Percentiles rank a stretch among this genome's conserved stretches.
Evolutionary conservation across 495 filamentous ascomycete genomes (phyloP).

Genomic region (Cercophora scortea): DNA sequence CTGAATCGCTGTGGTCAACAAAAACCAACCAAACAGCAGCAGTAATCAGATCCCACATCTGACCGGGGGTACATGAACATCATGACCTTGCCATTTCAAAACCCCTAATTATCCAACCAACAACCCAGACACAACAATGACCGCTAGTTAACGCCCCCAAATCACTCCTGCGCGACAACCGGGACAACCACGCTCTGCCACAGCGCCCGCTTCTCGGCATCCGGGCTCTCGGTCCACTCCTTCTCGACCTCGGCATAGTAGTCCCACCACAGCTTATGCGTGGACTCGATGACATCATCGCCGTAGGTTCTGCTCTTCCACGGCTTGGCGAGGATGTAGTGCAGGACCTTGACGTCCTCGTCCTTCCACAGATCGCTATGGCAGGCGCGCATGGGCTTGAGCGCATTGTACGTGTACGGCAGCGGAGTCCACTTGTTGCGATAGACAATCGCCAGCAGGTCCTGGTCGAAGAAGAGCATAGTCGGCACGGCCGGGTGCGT

Average conservation of each 20-base stretch:
- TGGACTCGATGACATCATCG: slow-evolving; percentile 26
- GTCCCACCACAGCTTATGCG: slow-evolving; percentile 33
- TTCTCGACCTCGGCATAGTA: slow-evolving; percentile 25
- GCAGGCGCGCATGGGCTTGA: slow-evolving; percentile 32
- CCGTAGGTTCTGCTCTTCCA: slow-evolving; percentile 27
- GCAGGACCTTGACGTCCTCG: slow-evolving; percentile 27
- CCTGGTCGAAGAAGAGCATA: slow-evolving; percentile 36
- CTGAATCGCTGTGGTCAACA: too few species aligned
- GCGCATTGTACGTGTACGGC: slow-evolving; percentile 29
- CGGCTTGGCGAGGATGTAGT: slow-evolving; percentile 33
- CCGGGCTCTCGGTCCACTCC: slow-evolving; percentile 21
- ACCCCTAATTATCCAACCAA: too few species aligned
- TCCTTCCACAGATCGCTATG: slow-evolving; percentile 24
- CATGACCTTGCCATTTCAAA: too few species aligned
- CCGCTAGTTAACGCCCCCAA: too few species aligned
- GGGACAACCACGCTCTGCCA: slow-evolving; percentile 30
- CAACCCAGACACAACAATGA: too few species aligned
- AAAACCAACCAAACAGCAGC: too few species aligned
- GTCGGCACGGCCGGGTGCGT: slow-evolving; percentile 32
- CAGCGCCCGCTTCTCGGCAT: slow-evolving; percentile 20
- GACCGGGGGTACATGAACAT: too few species aligned
- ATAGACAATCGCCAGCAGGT: slow-evolving; percentile 31
- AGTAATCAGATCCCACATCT: too few species aligned
- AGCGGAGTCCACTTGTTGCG: slow-evolving; percentile 29
- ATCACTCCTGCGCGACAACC: slow-evolving; percentile 27